Conservation (phyloP, 2,329 filamentous ascomycete genomes). For the Helotiales sp. region DNA sequence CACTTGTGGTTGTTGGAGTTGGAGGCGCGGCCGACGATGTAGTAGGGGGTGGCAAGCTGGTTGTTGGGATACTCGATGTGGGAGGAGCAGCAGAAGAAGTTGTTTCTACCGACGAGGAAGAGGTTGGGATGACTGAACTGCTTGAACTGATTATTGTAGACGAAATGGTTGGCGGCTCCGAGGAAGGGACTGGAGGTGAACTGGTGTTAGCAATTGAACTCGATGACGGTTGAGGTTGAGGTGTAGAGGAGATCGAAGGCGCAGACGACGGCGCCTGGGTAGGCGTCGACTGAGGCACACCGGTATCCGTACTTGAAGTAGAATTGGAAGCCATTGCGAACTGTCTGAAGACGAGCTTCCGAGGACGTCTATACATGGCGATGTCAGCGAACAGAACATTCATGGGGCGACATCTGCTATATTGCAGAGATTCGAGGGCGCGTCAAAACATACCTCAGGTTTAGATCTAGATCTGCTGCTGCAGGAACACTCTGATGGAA, state of each 20-base stretch:
- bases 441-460: conserved; percentile 31
- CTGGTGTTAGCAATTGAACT: conserved; percentile 40
- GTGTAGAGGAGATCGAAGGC: conserved; percentile 25
- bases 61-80: conserved; percentile 7
- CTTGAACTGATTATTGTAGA: background rate
- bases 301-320: conserved; percentile 36
- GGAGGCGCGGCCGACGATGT: conserved; percentile 23
- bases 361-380: conserved; percentile 30
- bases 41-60: conserved; percentile 16
- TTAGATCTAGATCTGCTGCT: conserved; percentile 9
- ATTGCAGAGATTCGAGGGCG: conserved; percentile 10
- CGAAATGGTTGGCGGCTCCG: conserved; percentile 12
- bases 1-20: conserved; percentile 31
- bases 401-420: background rate
- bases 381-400: conserved; percentile 32
- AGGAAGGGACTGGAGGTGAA: conserved; percentile 31
- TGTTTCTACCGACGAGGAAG: conserved; percentile 8
- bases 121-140: conserved; percentile 3
- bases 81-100: conserved; percentile 19
- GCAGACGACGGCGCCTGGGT: conserved; percentile 21
- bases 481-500: conserved; percentile 9
- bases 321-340: conserved; percentile 39
- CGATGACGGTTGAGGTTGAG: conserved; percentile 25
- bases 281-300: conserved; percentile 30
- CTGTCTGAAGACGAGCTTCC: conserved; percentile 32